A percentile compares a stretch with the other conserved stretches of the same genome.
Evolutionary conservation across 179 eudicot genomes (phyloP).

Genomic region (Gypsophila paniculata): DNA sequence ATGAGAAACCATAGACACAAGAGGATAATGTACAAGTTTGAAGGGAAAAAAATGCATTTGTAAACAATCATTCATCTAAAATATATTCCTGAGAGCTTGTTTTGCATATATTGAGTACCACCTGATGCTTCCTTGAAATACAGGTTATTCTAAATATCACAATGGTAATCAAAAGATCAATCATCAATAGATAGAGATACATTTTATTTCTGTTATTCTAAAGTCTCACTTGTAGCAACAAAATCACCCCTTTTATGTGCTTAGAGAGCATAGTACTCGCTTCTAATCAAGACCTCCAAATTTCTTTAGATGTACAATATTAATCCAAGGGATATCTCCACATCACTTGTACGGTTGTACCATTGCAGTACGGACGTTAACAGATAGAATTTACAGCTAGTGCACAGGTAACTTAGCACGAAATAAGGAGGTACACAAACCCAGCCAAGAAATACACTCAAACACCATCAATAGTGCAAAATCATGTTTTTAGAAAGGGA

Average conservation of each 20-base stretch:
- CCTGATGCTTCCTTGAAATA: background rate
- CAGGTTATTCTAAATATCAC: background rate
- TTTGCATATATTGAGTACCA: background rate
- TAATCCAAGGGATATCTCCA: background rate
- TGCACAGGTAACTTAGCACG: background rate
- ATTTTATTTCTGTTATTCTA: background rate
- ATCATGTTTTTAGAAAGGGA: background rate
- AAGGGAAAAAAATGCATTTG: background rate
- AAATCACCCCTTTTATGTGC: background rate
- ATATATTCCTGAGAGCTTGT: background rate
- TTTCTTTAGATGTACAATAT: background rate
- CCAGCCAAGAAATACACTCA: background rate
- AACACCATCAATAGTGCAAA: slow-evolving; percentile 1
- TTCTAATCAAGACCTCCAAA: background rate
- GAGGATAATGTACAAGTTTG: background rate
- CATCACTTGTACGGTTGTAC: background rate
- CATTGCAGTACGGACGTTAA: background rate
- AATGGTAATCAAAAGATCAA: background rate
- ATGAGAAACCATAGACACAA: background rate
- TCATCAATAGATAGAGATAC: background rate
- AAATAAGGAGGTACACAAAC: background rate
- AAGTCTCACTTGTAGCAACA: background rate
- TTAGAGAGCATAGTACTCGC: background rate
- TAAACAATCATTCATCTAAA: background rate
- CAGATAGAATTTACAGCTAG: background rate